Conservation (phyloP, 805 yeast species). For the Crinitomyces ghanaensis region DNA sequence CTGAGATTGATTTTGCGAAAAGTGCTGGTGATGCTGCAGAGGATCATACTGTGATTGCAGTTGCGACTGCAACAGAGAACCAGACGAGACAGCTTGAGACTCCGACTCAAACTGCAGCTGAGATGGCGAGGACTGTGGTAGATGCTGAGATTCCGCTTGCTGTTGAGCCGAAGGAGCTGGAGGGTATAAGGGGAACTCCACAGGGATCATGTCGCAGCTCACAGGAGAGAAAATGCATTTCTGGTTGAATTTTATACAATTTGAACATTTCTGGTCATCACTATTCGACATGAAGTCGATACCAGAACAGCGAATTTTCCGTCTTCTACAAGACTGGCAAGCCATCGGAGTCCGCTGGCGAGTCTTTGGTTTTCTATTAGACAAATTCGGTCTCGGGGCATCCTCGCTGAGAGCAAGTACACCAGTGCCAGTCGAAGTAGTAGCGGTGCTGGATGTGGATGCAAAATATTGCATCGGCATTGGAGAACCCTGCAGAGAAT, state of each 20-base stretch:
- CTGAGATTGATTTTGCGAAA: not conserved
- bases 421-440: constrained; percentile 16
- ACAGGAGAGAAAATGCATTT: constrained; percentile 25
- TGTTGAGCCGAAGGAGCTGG: not conserved
- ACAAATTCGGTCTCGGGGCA: constrained; percentile 8
- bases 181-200: constrained; percentile 7
- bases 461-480: too few relatives aligned
- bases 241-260: constrained; percentile 23
- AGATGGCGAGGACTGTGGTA: not conserved
- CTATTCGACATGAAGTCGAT: constrained; percentile 18
- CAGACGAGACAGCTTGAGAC: constrained; percentile 1
- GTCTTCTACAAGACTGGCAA: constrained; percentile 23
- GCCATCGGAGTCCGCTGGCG: constrained; percentile 25
- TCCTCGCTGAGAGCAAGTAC: constrained; percentile 11
- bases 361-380: too few relatives aligned
- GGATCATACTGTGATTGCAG: not conserved
- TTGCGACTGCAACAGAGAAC: not conserved
- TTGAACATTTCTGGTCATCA: constrained; percentile 22
- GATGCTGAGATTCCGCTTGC: not conserved
- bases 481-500: too few relatives aligned
- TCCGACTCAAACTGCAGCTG: not conserved
- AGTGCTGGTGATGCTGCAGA: not conserved
- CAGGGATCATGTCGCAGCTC: constrained; percentile 14
- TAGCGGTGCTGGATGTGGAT: constrained; percentile 13
- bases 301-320: constrained; percentile 26